Base-by-base conservation (phyloP, 176 grass and related monocot genomes). In the Aegilops umbellulata region DNA sequence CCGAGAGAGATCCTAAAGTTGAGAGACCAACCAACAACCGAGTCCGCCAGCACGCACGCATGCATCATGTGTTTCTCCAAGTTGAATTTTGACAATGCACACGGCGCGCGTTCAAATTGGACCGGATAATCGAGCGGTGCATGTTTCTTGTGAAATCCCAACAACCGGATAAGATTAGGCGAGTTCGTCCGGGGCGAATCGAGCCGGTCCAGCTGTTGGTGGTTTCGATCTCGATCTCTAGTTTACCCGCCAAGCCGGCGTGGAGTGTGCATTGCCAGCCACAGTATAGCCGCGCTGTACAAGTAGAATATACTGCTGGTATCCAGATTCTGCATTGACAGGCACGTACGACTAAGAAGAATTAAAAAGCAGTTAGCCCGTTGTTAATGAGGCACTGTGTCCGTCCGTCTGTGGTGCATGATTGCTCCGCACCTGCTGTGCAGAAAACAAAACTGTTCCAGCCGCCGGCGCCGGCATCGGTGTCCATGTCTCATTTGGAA, bases 121-220 rank as follows among this genome's bases (percentile, higher is more conserved):
- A 85, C 69, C 22, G 4, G 51, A 38, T 23, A 55, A 23, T 73
- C 31, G 36, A 49, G 15, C 46, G 13, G 6, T 84, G 27, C 42
- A 35, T 74, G 62, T 23, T 47, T 49, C 44, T 47, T 47, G 2
- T 47, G 13, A 25, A 9, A 1, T 46, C 23, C 49, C 70, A 22
- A 31, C 70, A 62, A 86, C 23, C 60, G 8, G 87, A 85, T 89
- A 76, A 85, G 7, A 49, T 47, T 34, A 34, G 32, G 5, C 32
- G 32, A 34, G 32, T 6, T 5, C 32, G 34, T n/a, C n/a, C n/a
- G n/a, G n/a, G n/a, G n/a, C n/a, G n/a, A n/a, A n/a, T n/a, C n/a
- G n/a, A n/a, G n/a, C n/a, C n/a, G n/a, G n/a, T n/a, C n/a, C n/a
- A n/a, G n/a, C n/a, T n/a, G n/a, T n/a, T n/a, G n/a, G n/a, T n/a